phyloP scores from a whole-genome alignment of 495 filamentous ascomycete genomes.

The Penicillium egyptiacum region DNA sequence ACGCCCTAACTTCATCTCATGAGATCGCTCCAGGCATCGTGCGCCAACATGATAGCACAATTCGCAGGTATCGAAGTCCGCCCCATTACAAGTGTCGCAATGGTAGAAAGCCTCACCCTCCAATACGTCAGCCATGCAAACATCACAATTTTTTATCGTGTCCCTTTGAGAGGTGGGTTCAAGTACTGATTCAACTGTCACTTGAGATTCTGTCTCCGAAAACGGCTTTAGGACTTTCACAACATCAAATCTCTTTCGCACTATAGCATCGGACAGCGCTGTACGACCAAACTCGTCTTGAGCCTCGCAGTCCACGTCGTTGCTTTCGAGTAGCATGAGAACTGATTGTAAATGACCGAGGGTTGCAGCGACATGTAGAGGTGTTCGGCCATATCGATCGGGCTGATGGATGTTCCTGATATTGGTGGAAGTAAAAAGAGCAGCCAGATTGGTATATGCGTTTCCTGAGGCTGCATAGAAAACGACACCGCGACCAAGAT shows the following conservation, averaged over 20 bases:
- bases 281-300: not conserved
- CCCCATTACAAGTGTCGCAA: not conserved
- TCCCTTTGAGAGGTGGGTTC: too few relatives aligned
- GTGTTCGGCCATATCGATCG: constrained; percentile 1
- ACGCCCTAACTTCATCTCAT: too few relatives aligned
- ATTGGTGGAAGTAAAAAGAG: too few relatives aligned
- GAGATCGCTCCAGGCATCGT: too few relatives aligned
- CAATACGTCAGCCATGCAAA: not conserved
- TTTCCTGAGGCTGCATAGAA: not conserved
- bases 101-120: not conserved
- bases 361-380: not conserved
- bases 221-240: not conserved
- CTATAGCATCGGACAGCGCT: not conserved
- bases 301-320: not conserved
- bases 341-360: not conserved
- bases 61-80: not conserved
- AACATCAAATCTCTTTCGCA: not conserved
- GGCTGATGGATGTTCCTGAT: not conserved
- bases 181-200: too few relatives aligned
- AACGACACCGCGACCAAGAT: too few relatives aligned
- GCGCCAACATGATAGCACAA: not conserved
- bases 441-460: too few relatives aligned
- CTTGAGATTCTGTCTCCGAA: not conserved
- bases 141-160: not conserved
- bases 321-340: not conserved